phyloP scores from a whole-genome alignment of 768 basidiomycete genomes.

The Solioccasus polychromus region DNA sequence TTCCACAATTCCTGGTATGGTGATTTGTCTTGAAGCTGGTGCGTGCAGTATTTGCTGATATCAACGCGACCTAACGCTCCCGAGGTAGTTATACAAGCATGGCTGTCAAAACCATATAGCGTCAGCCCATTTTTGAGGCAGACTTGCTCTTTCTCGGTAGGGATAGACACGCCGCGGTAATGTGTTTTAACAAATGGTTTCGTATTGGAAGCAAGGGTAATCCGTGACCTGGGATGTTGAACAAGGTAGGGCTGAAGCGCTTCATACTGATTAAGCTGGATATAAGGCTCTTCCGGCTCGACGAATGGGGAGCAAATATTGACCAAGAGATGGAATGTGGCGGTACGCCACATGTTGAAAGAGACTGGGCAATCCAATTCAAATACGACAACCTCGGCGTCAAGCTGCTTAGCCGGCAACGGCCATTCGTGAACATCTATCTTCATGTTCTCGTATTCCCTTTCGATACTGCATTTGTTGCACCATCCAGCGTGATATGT shows the following conservation, averaged over 20 bases:
- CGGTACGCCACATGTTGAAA: conserved; percentile 44
- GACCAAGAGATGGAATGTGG: conserved; percentile 38
- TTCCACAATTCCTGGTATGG: conserved; percentile 37
- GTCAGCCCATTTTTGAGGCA: conserved; percentile 35
- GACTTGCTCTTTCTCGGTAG: conserved; percentile 12
- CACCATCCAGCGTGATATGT: conserved; percentile 12
- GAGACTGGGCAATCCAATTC: conserved; percentile 39
- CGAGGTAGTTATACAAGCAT: conserved; percentile 11
- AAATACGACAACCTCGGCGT: conserved; percentile 37
- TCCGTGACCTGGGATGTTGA: conserved; percentile 15
- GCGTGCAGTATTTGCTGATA: conserved; percentile 28
- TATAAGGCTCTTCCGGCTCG: conserved; percentile 7
- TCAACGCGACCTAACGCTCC: conserved; percentile 8
- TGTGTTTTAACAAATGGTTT: conserved; percentile 21
- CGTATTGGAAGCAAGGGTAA: conserved; percentile 24
- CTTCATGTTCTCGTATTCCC: conserved; percentile 13
- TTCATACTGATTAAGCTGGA: conserved; percentile 11
- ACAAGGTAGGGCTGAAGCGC: conserved; percentile 13
- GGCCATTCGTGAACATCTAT: conserved; percentile 48
- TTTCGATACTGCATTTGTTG: conserved; percentile 30
- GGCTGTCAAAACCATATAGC: conserved; percentile 30
- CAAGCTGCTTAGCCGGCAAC: conserved; percentile 27
- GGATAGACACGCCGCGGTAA: conserved; percentile 13
- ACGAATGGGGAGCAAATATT: conserved; percentile 30
- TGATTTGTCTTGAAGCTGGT: conserved; percentile 30